These are phyloP conservation scores for Xylariaceae sp. DNA, from an alignment of 2,329 filamentous ascomycete genomes.

Conservation along the genomic window DNA sequence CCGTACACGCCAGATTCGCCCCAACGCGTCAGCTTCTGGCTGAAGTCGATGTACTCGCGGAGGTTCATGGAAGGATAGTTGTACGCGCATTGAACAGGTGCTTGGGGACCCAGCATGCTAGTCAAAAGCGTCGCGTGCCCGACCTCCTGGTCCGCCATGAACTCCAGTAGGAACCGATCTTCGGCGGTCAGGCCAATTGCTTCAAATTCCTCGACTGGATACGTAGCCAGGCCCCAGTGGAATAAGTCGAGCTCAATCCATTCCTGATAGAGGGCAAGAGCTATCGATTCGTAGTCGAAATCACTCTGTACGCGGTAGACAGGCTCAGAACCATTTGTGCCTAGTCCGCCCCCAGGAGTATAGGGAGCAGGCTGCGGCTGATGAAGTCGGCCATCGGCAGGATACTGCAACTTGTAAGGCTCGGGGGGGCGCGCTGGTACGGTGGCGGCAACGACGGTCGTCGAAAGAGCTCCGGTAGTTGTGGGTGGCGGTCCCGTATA, in stretches of 20 bases:
- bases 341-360: conserved; percentile 73
- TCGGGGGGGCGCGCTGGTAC: conserved; percentile 64
- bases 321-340: conserved; percentile 77
- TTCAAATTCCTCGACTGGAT: conserved; percentile 72
- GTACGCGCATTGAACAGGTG: conserved; percentile 79
- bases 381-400: conserved; percentile 71
- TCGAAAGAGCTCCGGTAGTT: conserved; percentile 71
- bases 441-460: conserved; percentile 59
- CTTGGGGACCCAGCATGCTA: conserved; percentile 75
- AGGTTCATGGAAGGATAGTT: conserved; percentile 80
- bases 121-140: conserved; percentile 78
- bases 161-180: conserved; percentile 73
- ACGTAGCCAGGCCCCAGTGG: conserved; percentile 74
- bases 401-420: conserved; percentile 71
- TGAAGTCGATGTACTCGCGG: conserved; percentile 81
- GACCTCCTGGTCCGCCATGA: conserved; percentile 78
- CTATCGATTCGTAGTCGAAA: conserved; percentile 81
- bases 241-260: conserved; percentile 87
- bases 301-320: conserved; percentile 81
- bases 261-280: conserved; percentile 78
- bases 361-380: conserved; percentile 74
- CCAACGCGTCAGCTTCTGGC: conserved; percentile 82
- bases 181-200: conserved; percentile 70
- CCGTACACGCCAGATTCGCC: conserved; percentile 49
- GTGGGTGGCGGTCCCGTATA: conserved; percentile 68